Base-by-base conservation (phyloP, 768 basidiomycete species). In the Lentinula boryana region DNA sequence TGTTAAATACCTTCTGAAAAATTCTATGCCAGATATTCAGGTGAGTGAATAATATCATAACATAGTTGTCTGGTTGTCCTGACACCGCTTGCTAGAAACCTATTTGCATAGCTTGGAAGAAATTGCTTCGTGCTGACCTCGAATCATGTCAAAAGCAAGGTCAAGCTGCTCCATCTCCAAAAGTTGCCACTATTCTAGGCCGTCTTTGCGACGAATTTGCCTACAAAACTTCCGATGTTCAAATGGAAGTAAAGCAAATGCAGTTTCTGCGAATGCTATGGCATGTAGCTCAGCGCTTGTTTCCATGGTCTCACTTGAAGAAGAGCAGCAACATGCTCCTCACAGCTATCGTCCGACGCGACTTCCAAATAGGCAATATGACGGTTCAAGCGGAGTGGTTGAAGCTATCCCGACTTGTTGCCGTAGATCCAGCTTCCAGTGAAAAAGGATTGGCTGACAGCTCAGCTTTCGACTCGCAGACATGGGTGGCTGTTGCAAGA, bases 61-160 rank as follows among this genome's bases (percentile, higher is more conserved):
- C 3, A 27, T 27, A 23, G 2, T 23, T 23, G 23, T 54, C 55
- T 35, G 52, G n/a, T 21, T 10, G 7, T 27, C 44, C 56, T 61
- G 43, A 63, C 21, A 21, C 54, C 9, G 7, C 63, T 35, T 31
- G 63, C 41, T 64, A 63, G 31, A 63, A 84, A 82, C 62, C 68
- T 13, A 69, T 84, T 27, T 50, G 82, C 4, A 67, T 72, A 46
- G 69, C 76, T 1, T 88, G 87, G 87, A 76, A 82, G 62, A 77
- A 80, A 0, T 74, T 88, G 16, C 70, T 89, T n/a, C 76, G 84
- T 27, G 78, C 71, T 16, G 79, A 77, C 46, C 72, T 79, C 9
- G 76, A 80, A 55, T 66, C 80, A 10, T 75, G 76, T 0, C 75
- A 80, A 59, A 74, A 68, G 21, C 67, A 67, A 35, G 70, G 69